These are phyloP conservation scores for Isabelozyma pseudorhagii DNA, from an alignment of 805 yeast species.

Conservation along the genomic window DNA sequence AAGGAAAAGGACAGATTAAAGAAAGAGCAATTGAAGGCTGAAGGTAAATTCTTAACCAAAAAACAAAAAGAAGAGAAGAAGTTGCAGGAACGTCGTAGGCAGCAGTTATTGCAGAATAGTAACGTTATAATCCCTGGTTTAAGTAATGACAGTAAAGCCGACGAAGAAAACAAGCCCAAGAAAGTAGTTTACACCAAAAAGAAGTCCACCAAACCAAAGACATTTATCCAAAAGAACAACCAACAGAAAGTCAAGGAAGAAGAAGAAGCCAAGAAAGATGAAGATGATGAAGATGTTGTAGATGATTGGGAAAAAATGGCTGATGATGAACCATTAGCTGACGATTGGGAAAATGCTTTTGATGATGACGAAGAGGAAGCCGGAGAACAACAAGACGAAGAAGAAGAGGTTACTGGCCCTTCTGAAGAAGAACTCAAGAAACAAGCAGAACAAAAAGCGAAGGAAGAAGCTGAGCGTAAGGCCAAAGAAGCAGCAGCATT, in stretches of 20 bases:
- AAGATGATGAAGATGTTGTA: conserved; percentile 49
- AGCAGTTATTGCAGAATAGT: conserved; percentile 73
- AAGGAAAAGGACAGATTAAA: conserved; percentile 84
- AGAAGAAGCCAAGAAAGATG: conserved; percentile 20
- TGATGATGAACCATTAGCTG: conserved; percentile 54
- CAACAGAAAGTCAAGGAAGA: conserved; percentile 16
- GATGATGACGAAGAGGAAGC: conserved; percentile 23
- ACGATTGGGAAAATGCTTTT: conserved; percentile 49
- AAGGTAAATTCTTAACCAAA: conserved; percentile 90
- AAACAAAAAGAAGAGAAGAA: conserved; percentile 94
- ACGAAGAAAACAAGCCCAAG: conserved; percentile 47
- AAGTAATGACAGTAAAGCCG: conserved; percentile 25
- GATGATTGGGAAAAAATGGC: conserved; percentile 87
- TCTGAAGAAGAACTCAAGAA: conserved; percentile 17
- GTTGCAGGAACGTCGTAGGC: conserved; percentile 82
- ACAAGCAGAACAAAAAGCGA: conserved; percentile 25
- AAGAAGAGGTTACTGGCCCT: conserved; percentile 8
- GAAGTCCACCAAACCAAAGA: conserved; percentile 52
- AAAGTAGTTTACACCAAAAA: conserved; percentile 69
- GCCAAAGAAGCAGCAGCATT: conserved; percentile 29
- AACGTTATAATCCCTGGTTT: conserved; percentile 76
- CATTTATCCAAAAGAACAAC: conserved; percentile 26
- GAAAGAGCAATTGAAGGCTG: conserved; percentile 90
- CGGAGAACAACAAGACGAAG: conserved; percentile 22
- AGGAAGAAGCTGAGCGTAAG: conserved; percentile 27